phyloP scores from a whole-genome alignment of 805 yeast species.

The Naumovozyma baii region DNA sequence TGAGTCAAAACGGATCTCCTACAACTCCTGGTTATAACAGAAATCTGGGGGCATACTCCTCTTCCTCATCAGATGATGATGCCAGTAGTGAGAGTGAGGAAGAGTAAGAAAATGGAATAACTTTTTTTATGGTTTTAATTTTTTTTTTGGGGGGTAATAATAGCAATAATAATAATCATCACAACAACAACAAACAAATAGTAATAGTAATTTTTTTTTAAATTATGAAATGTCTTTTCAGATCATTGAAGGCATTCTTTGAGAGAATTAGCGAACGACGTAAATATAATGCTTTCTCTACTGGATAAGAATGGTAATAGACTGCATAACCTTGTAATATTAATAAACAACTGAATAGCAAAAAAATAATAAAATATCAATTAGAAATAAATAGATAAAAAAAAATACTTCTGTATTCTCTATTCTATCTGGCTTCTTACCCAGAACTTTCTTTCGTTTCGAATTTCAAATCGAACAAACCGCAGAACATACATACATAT shows the following conservation, averaged over 20 bases:
- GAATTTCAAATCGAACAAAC: too few relatives aligned
- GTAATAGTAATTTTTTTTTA: too few relatives aligned
- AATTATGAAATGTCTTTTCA: too few relatives aligned
- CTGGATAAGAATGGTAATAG: constrained; percentile 5
- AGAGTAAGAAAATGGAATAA: constrained; percentile 34
- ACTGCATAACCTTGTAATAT: constrained; percentile 12
- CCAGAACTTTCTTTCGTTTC: background rate
- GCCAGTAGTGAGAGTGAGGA: constrained; percentile 64
- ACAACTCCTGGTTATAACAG: constrained; percentile 17
- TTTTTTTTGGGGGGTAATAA: background rate
- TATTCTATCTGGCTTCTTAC: background rate
- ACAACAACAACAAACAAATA: too few relatives aligned
- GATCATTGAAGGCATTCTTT: background rate
- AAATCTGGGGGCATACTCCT: constrained; percentile 8
- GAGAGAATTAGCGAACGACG: background rate
- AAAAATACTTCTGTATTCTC: background rate
- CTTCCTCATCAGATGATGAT: constrained; percentile 34
- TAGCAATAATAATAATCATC: too few relatives aligned
- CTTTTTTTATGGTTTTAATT: background rate
- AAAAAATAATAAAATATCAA: too few relatives aligned
- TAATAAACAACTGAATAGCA: constrained; percentile 1
- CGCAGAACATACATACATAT: too few relatives aligned
- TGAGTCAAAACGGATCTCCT: constrained; percentile 34
- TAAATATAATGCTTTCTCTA: background rate
- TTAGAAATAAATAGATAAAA: background rate